Evolutionary conservation across 306 rosid species (phyloP), one percentile per base, ranked within the genome.

Genomic region (Cicer chorassanicum): DNA sequence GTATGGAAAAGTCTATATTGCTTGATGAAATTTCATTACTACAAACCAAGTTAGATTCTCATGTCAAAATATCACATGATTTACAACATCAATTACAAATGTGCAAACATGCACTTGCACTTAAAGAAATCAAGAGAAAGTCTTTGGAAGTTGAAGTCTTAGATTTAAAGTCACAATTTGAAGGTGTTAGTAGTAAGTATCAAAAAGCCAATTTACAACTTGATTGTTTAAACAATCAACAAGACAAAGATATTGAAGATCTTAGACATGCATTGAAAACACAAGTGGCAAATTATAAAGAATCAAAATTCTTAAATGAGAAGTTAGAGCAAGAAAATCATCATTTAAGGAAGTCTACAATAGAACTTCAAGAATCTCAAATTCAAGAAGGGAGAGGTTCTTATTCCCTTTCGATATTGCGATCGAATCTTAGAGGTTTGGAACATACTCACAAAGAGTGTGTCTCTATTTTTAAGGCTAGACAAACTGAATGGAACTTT

Each of bases 281-380:
- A 38, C 85, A 92, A 72, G 96, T 86, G 84, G 51, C 81, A 29
- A 43, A 65, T 66, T 29, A 66, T 43, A 90, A 87, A 76, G 97
- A 93, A 77, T 70, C 82, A 74, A 83, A 83, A 73, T 85, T 84
- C 74, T 87, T 65, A 62, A 72, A 62, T 67, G 75, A 78, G 68
- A 88, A 80, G 80, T 83, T 93, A 24, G 89, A 86, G 86, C 88
- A 89, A 66, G 93, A 90, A 77, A 89, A 90, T 46, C 79, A 87
- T 77, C 91, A 87, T 63, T 61, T 89, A 38, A 64, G 34, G 55
- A 62, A 63, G 71, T 84, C 87, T n/a, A 57, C 78, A 34, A 90
- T 84, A 82, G 96, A 91, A 74, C 79, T 90, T 46, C 97, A 79
- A 40, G 97, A 93, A 78, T 87, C 88, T 73, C 87, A 86, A 73